Conservation (phyloP, 495 filamentous ascomycete genomes). For the Aspergillus cavernicola region DNA sequence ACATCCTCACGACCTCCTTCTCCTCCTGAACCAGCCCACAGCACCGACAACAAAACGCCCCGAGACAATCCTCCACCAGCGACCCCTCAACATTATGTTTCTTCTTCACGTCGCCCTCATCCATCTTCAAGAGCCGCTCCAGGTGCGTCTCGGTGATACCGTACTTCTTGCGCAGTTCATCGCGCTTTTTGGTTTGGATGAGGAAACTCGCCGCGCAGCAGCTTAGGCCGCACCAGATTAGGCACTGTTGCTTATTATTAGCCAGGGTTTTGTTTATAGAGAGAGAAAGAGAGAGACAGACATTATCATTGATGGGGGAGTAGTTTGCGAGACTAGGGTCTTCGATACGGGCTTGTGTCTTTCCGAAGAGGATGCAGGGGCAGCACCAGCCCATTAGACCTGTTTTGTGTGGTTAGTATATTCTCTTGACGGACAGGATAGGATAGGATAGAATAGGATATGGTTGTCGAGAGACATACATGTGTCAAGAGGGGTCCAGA, state of each 20-base stretch:
- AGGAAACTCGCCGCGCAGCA: conserved; percentile 9
- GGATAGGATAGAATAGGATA: background rate
- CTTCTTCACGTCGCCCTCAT: background rate
- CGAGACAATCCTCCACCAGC: conserved; percentile 7
- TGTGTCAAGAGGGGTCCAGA: conserved; percentile 8
- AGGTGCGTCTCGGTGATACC: conserved; percentile 7
- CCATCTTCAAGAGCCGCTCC: conserved; percentile 3
- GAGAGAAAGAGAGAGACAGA: background rate
- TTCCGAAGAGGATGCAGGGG: conserved; percentile 8
- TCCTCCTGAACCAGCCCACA: conserved; percentile 8
- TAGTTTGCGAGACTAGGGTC: conserved; percentile 5
- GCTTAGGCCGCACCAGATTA: conserved; percentile 11
- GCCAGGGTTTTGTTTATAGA: background rate
- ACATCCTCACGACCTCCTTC: background rate
- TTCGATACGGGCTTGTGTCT: conserved; percentile 4
- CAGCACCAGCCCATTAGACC: conserved; percentile 11
- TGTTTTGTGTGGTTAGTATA: background rate
- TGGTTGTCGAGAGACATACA: background rate
- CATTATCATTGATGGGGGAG: conserved; percentile 4
- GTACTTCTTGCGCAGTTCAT: conserved; percentile 5
- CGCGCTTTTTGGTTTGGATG: conserved; percentile 6
- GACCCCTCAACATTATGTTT: conserved; percentile 8
- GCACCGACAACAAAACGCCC: conserved; percentile 2
- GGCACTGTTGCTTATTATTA: background rate
- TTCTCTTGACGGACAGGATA: too few relatives aligned